These are phyloP conservation scores for Trichophaea hybrida DNA, from an alignment of 2,329 filamentous ascomycete species.

Conservation along the genomic window DNA sequence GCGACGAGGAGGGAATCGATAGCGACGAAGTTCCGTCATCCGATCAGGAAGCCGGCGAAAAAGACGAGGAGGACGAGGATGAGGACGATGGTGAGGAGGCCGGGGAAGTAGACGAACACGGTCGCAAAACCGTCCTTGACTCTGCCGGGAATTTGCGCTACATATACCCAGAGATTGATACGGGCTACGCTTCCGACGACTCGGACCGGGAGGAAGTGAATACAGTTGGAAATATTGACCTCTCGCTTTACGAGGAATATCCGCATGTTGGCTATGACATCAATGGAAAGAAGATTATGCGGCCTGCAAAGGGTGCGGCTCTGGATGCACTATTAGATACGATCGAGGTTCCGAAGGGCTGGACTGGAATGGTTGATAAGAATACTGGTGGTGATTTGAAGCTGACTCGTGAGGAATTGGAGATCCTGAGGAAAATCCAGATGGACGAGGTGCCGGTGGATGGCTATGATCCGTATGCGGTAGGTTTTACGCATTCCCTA, in stretches of 20 bases:
- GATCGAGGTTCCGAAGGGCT: conserved; percentile 92
- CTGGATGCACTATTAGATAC: conserved; percentile 87
- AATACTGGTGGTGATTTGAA: conserved; percentile 85
- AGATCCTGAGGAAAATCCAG: conserved; percentile 75
- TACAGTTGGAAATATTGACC: conserved; percentile 87
- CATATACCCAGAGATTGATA: conserved; percentile 84
- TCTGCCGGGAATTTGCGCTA: conserved; percentile 86
- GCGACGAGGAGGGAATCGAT: conserved; percentile 23
- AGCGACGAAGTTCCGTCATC: conserved; percentile 25
- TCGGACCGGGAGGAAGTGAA: conserved; percentile 69
- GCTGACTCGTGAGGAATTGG: conserved; percentile 72
- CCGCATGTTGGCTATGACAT: conserved; percentile 98
- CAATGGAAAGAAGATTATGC: conserved; percentile 95
- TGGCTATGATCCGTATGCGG: conserved; percentile 87
- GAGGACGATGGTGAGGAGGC: conserved; percentile 34
- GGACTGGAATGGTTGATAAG: conserved; percentile 90
- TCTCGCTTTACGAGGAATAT: conserved; percentile 93
- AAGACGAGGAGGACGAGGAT: conserved; percentile 37
- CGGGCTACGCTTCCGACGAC: conserved; percentile 91
- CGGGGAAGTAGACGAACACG: conserved; percentile 35
- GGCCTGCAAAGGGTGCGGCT: conserved; percentile 83
- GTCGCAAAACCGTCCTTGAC: conserved; percentile 48
- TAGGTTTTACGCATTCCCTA: conserved; percentile 31
- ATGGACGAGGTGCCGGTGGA: conserved; percentile 59
- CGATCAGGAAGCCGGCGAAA: conserved; percentile 44